Evolutionary conservation across 1,284 basidiomycete species (phyloP).

Genomic region (Lentinus polychrous): DNA sequence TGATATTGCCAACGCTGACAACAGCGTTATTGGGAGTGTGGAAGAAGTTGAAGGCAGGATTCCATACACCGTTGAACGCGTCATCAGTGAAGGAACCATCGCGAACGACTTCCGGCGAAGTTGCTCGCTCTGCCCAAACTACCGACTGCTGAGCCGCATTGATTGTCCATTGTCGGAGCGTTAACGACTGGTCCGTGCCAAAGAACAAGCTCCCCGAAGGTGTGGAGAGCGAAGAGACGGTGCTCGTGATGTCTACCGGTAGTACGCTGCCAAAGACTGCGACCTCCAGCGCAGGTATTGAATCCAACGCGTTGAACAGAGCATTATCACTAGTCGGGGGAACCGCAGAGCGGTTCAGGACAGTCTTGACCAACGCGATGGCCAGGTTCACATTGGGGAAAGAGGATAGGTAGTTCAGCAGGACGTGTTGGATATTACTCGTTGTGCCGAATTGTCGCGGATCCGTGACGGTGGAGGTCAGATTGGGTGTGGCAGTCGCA

Average conservation of each 20-base stretch:
- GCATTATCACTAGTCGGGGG: slow-evolving; percentile 38
- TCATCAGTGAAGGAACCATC: slow-evolving; percentile 38
- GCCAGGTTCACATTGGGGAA: slow-evolving; percentile 42
- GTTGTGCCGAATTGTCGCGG: slow-evolving; percentile 50
- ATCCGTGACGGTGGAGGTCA: slow-evolving; percentile 32
- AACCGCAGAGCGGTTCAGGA: slow-evolving; percentile 32
- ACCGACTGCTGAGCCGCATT: slow-evolving; percentile 31
- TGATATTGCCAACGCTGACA: slow-evolving; percentile 37
- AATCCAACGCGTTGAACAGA: slow-evolving; percentile 34
- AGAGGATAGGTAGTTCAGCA: slow-evolving; percentile 49
- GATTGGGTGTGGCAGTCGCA: slow-evolving; percentile 21
- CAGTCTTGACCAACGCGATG: slow-evolving; percentile 39
- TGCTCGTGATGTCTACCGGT: slow-evolving; percentile 38
- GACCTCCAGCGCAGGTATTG: slow-evolving; percentile 50
- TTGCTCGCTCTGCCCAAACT: slow-evolving; percentile 47
- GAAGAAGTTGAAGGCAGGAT: slow-evolving; percentile 35
- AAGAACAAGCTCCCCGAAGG: slow-evolving; percentile 50
- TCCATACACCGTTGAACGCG: slow-evolving; percentile 45
- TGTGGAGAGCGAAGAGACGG: slow-evolving; percentile 46
- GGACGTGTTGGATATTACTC: slow-evolving; percentile 46
- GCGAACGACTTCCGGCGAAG: slow-evolving; percentile 40
- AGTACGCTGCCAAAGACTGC: slow-evolving; percentile 51
- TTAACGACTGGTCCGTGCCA: slow-evolving; percentile 41
- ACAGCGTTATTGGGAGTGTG: slow-evolving; percentile 16
- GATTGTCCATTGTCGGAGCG: slow-evolving; percentile 50